A percentile compares a stretch with the other conserved stretches of the same genome.
phyloP scores from a whole-genome alignment of 176 grass and related monocot species.

The Carex myosuroides region DNA sequence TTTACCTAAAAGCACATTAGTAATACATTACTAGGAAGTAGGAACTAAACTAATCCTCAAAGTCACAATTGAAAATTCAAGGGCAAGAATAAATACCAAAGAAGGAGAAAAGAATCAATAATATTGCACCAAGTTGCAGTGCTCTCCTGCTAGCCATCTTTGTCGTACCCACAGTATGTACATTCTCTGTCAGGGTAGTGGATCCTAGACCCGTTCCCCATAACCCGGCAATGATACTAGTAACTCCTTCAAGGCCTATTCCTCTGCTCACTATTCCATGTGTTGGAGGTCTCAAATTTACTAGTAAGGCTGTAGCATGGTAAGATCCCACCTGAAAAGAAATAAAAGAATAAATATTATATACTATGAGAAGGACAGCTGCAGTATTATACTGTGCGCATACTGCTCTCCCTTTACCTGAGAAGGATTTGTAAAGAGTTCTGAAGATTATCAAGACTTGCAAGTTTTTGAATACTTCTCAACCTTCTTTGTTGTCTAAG shows the following conservation, averaged over 20 bases:
- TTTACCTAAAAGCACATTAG: conserved; percentile 51
- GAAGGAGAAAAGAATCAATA: conserved; percentile 71
- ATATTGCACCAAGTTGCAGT: conserved; percentile 62
- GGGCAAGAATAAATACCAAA: conserved; percentile 42
- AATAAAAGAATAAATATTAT: conserved; percentile 17
- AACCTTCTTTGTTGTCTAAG: background rate
- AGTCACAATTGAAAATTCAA: background rate
- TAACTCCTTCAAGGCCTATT: conserved; percentile 88
- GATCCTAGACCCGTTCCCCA: conserved; percentile 93
- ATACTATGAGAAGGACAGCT: background rate
- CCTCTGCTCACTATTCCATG: conserved; percentile 90
- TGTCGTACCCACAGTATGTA: conserved; percentile 85
- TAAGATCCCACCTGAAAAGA: conserved; percentile 64
- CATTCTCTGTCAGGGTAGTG: conserved; percentile 79
- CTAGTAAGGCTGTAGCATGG: conserved; percentile 74
- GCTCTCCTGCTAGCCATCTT: conserved; percentile 77
- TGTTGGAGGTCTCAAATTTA: conserved; percentile 86
- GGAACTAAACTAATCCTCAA: background rate
- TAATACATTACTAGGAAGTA: background rate
- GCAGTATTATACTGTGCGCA: background rate
- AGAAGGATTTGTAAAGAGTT: background rate
- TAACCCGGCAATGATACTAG: conserved; percentile 78
- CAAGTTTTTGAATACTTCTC: too few species aligned
- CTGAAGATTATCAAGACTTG: background rate
- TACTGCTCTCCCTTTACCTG: background rate